Conservation (phyloP, 1,284 basidiomycete species). For the Malassezia sympodialis region DNA sequence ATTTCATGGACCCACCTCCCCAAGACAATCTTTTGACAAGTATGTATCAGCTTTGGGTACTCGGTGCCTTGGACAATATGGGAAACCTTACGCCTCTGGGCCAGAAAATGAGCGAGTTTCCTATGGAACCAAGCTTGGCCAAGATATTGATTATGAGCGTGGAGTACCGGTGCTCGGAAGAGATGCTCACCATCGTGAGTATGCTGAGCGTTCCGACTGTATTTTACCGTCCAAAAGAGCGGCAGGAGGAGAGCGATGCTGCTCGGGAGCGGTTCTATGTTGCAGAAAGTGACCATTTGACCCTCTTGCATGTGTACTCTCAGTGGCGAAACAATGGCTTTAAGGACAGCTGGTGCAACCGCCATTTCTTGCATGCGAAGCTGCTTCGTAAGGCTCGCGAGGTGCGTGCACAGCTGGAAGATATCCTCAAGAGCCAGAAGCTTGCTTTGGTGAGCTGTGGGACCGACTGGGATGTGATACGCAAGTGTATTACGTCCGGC, state of each 20-base stretch:
- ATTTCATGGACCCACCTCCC: constrained; percentile 92
- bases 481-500: constrained; percentile 93
- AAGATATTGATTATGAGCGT: constrained; percentile 97
- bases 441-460: constrained; percentile 79
- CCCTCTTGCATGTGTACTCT: constrained; percentile 87
- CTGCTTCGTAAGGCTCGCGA: constrained; percentile 87
- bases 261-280: constrained; percentile 97
- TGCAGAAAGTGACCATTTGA: constrained; percentile 92
- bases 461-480: constrained; percentile 89
- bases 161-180: constrained; percentile 79
- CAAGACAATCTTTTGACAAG: constrained; percentile 61
- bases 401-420: constrained; percentile 89
- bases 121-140: constrained; percentile 70
- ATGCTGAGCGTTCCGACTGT: constrained; percentile 92
- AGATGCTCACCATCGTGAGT: constrained; percentile 96
- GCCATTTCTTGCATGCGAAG: constrained; percentile 94
- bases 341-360: constrained; percentile 84
- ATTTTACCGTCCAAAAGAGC: constrained; percentile 87
- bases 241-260: constrained; percentile 90
- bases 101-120: constrained; percentile 92
- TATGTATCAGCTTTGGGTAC: constrained; percentile 98
- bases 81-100: constrained; percentile 88
- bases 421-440: constrained; percentile 97
- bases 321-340: constrained; percentile 90
- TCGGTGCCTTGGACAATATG: constrained; percentile 90